Conservation (phyloP, 1,284 basidiomycete genomes). For the Ganoderma meredithae region DNA sequence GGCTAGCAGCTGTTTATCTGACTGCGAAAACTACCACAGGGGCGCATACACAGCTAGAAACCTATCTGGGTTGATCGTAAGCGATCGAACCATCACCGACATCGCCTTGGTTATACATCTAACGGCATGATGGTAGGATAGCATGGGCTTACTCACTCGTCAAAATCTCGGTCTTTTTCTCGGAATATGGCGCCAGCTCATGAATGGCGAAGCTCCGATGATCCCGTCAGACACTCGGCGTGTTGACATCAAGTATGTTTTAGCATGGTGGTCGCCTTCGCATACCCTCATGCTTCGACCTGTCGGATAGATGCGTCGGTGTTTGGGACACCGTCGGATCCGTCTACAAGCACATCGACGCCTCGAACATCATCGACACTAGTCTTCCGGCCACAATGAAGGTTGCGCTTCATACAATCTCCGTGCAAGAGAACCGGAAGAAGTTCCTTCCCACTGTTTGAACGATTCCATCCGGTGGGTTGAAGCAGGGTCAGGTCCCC, state of each 20-base stretch:
- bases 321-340: neutral
- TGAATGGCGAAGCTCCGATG: neutral
- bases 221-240: neutral
- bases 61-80: neutral
- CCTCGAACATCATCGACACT: neutral
- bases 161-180: neutral
- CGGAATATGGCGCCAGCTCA: neutral
- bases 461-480: neutral
- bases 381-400: neutral
- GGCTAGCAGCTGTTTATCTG: neutral
- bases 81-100: neutral
- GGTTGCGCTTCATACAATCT: neutral
- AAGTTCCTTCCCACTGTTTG: neutral
- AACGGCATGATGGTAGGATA: neutral
- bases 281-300: neutral
- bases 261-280: neutral
- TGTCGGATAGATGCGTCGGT: neutral
- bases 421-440: neutral
- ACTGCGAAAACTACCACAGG: neutral
- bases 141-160: neutral
- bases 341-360: neutral
- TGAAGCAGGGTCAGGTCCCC: neutral
- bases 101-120: neutral
- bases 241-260: neutral
- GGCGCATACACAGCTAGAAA: neutral